Base-by-base conservation (phyloP, 2,329 filamentous ascomycete species). In the Trichoderma citrinoviride region DNA sequence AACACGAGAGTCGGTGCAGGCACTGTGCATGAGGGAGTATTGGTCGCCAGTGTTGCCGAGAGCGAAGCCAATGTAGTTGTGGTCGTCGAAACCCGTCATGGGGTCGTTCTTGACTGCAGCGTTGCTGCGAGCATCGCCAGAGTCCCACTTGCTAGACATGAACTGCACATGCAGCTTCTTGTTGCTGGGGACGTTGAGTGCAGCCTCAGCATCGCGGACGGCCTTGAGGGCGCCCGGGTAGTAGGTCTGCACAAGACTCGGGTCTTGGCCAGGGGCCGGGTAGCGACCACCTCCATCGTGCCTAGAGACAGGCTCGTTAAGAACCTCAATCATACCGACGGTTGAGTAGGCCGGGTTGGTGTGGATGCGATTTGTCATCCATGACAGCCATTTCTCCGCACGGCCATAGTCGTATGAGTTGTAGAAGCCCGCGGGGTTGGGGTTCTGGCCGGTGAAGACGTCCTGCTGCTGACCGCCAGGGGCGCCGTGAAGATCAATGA, bases 281-380 rank as follows among this genome's bases (percentile, higher is more conserved):
- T 70, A 72, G 23, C 70, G 70, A 55, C 37, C 37, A 25, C 25
- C 55, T 8, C 27, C 67, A 50, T 70, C 69, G 55, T 70, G 70
- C 17, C 49, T 57, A 4, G 69, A 78, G 23, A 81, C 71, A 27
- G 67, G 67, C 66, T 68, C 85, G 72, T 87, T 87, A 68, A 86
- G 76, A 10, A 87, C 77, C 70, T 84, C 81, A 15, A 88, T 74
- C 80, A 85, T 87, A 19, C 85, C 85, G 29, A 87, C 85, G 43
- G 81, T 85, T 46, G 80, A 75, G 71, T 84, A 85, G 52, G 79
- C 78, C 6, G 73, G 65, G 60, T 79, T 80, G 0, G 72, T 74
- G 69, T 87, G 84, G 55, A 86, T 82, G 40, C 80, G 76, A 27
- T 79, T 78, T 1, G 83, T 81, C 73, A 88, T 81, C 80, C 81